These are phyloP conservation scores for Fusarium sp. DNA, from an alignment of 2,329 filamentous ascomycete species.

Conservation along the genomic window DNA sequence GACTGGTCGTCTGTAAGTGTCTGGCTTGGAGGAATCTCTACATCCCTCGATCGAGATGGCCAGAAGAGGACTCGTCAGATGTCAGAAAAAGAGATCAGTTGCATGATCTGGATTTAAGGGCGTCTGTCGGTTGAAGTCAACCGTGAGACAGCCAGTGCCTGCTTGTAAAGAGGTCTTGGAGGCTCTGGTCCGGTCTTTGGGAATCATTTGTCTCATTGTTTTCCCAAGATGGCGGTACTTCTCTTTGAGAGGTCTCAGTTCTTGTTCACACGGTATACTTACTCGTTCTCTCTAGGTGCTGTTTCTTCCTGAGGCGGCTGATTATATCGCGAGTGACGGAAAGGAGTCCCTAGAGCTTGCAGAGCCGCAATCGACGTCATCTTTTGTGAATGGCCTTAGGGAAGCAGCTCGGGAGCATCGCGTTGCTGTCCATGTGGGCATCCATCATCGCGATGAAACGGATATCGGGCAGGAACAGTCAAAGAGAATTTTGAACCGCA, in stretches of 20 bases:
- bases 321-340: constrained; percentile 82
- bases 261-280: constrained; percentile 43
- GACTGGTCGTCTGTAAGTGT: constrained; percentile 18
- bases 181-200: constrained; percentile 1
- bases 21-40: constrained; percentile 13
- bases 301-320: constrained; percentile 91
- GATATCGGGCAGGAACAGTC: constrained; percentile 43
- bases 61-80: constrained; percentile 12
- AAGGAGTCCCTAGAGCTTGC: constrained; percentile 78
- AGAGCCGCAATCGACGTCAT: constrained; percentile 70
- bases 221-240: constrained; percentile 32
- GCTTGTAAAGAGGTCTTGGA: not conserved
- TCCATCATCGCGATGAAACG: constrained; percentile 74
- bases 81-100: not conserved
- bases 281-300: constrained; percentile 66
- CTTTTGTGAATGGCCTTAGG: constrained; percentile 82
- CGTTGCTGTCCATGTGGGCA: constrained; percentile 84
- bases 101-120: constrained; percentile 16
- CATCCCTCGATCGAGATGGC: constrained; percentile 35
- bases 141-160: constrained; percentile 36
- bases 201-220: constrained; percentile 3
- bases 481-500: constrained; percentile 61
- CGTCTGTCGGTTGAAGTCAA: constrained; percentile 20
- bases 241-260: not conserved
- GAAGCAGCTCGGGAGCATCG: constrained; percentile 71